Evolutionary conservation across 345 rosid genomes (phyloP).

Genomic region (Conringia planisiliqua): DNA sequence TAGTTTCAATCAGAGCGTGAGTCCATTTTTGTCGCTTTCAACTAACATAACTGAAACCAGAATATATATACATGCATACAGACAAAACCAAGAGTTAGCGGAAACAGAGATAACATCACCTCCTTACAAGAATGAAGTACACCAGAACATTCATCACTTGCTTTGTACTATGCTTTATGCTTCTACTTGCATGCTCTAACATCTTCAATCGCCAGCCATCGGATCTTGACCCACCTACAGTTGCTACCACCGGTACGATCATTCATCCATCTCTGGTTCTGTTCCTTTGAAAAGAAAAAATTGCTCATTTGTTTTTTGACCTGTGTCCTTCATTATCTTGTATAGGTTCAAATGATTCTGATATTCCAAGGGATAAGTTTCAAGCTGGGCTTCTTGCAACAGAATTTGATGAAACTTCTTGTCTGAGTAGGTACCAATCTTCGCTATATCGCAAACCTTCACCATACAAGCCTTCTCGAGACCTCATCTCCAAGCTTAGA

Average conservation of each 20-base stretch:
- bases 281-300: background rate
- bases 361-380: conserved; percentile 30
- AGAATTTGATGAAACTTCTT: conserved; percentile 42
- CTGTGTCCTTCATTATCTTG: background rate
- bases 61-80: background rate
- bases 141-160: background rate
- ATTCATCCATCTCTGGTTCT: background rate
- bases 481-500: conserved; percentile 48
- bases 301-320: background rate
- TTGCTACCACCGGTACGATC: background rate
- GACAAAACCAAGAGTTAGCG: no score
- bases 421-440: conserved; percentile 42
- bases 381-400: conserved; percentile 49
- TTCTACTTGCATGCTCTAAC: background rate
- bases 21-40: no score
- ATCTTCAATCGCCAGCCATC: background rate
- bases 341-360: conserved; percentile 29
- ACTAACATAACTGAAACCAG: background rate
- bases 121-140: background rate
- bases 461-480: conserved; percentile 40
- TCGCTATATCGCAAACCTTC: conserved; percentile 30
- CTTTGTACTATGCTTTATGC: background rate
- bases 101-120: background rate
- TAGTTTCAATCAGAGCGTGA: no score
- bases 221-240: background rate